Conservation (phyloP, 345 rosid species). For the Garcia nutans region DNA sequence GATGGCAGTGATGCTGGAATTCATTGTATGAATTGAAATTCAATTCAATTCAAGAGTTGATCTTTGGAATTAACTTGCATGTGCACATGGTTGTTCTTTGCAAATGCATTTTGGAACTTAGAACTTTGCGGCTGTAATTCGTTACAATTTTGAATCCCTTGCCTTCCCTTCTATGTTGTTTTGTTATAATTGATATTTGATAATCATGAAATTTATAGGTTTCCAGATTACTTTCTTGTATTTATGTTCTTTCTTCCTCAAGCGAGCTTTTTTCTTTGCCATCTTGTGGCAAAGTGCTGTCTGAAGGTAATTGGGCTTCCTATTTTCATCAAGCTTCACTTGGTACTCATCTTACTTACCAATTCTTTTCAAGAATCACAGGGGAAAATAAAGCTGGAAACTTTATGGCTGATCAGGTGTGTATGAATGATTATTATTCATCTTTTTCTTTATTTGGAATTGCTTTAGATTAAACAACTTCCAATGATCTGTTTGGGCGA, state of each 20-base stretch:
- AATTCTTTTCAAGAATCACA: conserved; percentile 50
- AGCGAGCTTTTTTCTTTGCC: conserved; percentile 41
- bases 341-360: conserved; percentile 66
- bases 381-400: conserved; percentile 32
- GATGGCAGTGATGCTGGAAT: too few species aligned
- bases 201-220: conserved; percentile 44
- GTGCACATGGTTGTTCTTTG: too few species aligned
- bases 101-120: not conserved
- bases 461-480: not conserved
- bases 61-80: too few species aligned
- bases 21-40: too few species aligned
- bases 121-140: not conserved
- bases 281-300: conserved; percentile 46
- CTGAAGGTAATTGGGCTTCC: conserved; percentile 88
- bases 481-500: not conserved
- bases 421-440: not conserved
- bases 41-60: too few species aligned
- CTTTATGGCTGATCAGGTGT: conserved; percentile 47
- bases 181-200: not conserved
- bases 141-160: not conserved
- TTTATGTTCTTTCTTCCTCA: conserved; percentile 61
- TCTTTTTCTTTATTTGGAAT: not conserved
- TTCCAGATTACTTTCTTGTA: conserved; percentile 67
- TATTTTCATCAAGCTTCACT: conserved; percentile 95
- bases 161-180: not conserved